Conservation (phyloP, 2,329 filamentous ascomycete species). For the Neopestalotiopsis rosae region DNA sequence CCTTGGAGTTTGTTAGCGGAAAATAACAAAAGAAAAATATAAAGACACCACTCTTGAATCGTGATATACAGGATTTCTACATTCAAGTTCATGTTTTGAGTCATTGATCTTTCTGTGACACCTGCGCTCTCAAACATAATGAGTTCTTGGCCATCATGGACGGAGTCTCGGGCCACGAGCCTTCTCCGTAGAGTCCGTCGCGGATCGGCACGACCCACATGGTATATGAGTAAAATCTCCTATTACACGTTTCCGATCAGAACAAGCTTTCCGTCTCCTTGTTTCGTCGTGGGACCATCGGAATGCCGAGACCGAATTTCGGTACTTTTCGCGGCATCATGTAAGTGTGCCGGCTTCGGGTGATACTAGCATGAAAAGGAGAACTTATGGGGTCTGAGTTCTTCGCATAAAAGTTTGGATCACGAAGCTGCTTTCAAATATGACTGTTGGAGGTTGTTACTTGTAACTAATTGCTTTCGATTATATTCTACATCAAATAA, state of each 20-base stretch:
- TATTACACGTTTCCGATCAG: neutral
- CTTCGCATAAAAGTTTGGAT: no score
- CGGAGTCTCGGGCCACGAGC: neutral
- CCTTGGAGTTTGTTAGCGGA: no score
- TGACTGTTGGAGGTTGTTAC: no score
- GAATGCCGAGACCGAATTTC: neutral
- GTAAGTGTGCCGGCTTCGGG: neutral
- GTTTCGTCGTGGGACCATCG: neutral
- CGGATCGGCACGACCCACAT: constrained; percentile 2
- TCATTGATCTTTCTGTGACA: no score
- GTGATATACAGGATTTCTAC: no score
- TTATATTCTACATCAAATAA: neutral
- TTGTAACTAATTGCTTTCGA: no score
- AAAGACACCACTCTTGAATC: no score
- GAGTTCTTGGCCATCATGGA: neutral
- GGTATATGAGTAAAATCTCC: neutral
- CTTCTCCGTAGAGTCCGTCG: neutral
- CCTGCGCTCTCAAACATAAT: neutral
- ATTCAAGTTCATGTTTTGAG: no score
- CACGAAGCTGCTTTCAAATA: no score
- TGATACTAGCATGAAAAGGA: neutral
- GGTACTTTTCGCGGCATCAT: neutral
- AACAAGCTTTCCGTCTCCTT: neutral
- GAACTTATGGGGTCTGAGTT: neutral
- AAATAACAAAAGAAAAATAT: no score